These are phyloP conservation scores for Penicillium sp. DNA, from an alignment of 2,329 filamentous ascomycete species.

Conservation along the genomic window DNA sequence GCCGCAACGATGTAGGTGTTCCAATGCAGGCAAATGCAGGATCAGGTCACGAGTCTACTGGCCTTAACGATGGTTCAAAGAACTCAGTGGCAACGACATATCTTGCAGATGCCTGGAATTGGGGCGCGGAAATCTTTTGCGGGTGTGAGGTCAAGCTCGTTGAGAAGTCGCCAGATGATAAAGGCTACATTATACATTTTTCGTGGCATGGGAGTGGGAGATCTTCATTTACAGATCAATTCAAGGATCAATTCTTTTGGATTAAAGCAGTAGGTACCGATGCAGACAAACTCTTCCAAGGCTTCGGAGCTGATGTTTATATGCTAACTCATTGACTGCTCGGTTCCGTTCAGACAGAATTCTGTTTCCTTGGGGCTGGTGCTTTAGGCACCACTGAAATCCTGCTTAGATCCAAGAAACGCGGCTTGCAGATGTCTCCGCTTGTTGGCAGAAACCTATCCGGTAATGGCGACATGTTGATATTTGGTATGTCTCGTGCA, in stretches of 20 bases:
- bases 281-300: neutral
- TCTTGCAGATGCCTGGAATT: slow-evolving; percentile 65
- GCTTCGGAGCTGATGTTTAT: neutral
- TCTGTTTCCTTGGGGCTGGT: slow-evolving; percentile 64
- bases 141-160: slow-evolving; percentile 63
- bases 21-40: neutral
- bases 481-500: slow-evolving; percentile 1
- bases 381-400: slow-evolving; percentile 64
- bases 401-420: slow-evolving; percentile 55
- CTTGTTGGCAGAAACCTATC: slow-evolving; percentile 45
- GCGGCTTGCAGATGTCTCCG: slow-evolving; percentile 56
- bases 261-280: slow-evolving; percentile 48
- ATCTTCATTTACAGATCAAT: slow-evolving; percentile 49
- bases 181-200: slow-evolving; percentile 62
- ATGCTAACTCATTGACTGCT: neutral
- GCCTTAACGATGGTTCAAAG: slow-evolving; percentile 41
- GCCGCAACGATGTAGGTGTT: neutral
- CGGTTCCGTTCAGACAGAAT: slow-evolving; percentile 29
- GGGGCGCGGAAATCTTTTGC: slow-evolving; percentile 68
- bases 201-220: slow-evolving; percentile 60
- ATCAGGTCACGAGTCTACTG: neutral
- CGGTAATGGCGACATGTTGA: slow-evolving; percentile 9
- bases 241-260: slow-evolving; percentile 61
- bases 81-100: slow-evolving; percentile 58
- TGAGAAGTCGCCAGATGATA: slow-evolving; percentile 46